Evolutionary conservation across 192 early-diverging fungal genomes (phyloP).

Genomic region (Podila minutissima): DNA sequence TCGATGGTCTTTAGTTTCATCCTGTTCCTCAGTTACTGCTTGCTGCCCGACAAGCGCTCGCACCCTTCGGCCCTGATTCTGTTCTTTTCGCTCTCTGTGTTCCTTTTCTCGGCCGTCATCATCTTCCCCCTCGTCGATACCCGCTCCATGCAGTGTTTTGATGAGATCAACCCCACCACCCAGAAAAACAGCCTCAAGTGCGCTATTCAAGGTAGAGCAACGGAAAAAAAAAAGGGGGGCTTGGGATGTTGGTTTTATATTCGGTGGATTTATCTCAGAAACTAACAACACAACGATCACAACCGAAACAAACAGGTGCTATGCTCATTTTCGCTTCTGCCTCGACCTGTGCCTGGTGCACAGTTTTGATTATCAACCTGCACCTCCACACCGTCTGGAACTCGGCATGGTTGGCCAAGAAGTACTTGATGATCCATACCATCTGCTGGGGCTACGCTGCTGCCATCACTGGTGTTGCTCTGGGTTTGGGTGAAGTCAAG

Average conservation of each 20-base stretch:
- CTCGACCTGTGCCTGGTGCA: constrained; percentile 54
- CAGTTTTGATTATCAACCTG: constrained; percentile 57
- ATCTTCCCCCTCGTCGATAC: constrained; percentile 58
- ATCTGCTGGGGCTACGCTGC: constrained; percentile 61
- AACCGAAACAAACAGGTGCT: constrained; percentile 31
- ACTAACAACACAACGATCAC: no score
- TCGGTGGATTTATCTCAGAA: neutral
- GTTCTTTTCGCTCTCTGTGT: constrained; percentile 53
- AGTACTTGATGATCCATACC: constrained; percentile 50
- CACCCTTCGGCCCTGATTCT: constrained; percentile 64
- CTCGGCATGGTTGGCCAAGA: constrained; percentile 54
- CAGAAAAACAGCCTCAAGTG: constrained; percentile 59
- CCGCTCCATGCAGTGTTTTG: constrained; percentile 54
- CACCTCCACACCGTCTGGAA: constrained; percentile 68
- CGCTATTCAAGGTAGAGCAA: constrained; percentile 56
- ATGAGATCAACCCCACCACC: constrained; percentile 42
- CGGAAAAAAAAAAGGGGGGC: neutral
- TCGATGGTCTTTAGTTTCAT: constrained; percentile 54
- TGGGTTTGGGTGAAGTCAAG: constrained; percentile 50
- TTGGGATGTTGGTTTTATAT: neutral
- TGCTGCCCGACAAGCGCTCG: constrained; percentile 58
- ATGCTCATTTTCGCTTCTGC: constrained; percentile 59
- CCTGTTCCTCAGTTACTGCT: constrained; percentile 55
- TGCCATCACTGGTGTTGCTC: constrained; percentile 44
- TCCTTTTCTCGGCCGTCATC: constrained; percentile 57